These are phyloP conservation scores for Candida silvicultrix DNA, from an alignment of 805 yeast genomes.

Conservation along the genomic window DNA sequence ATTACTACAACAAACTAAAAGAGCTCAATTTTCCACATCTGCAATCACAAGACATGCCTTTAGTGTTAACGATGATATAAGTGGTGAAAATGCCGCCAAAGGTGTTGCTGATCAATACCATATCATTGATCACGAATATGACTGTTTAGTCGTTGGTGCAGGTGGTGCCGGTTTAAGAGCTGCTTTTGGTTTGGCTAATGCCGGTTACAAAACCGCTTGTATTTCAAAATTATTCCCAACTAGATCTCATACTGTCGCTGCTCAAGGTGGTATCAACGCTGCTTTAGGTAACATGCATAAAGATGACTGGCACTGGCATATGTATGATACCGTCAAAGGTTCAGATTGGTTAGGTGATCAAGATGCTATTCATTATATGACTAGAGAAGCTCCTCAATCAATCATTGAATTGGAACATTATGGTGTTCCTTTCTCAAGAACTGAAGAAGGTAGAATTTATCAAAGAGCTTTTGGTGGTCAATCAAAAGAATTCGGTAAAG, in stretches of 20 bases:
- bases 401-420: constrained; percentile 95
- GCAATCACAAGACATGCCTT: constrained; percentile 17
- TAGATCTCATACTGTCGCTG: constrained; percentile 98
- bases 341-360: constrained; percentile 99
- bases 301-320: constrained; percentile 99
- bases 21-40: constrained; percentile 18
- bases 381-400: constrained; percentile 94
- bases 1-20: constrained; percentile 6
- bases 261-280: constrained; percentile 99
- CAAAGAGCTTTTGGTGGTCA: constrained; percentile 99
- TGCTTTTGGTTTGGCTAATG: constrained; percentile 95
- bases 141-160: constrained; percentile 96
- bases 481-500: constrained; percentile 90
- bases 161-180: constrained; percentile 99
- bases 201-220: constrained; percentile 97
- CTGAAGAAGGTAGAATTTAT: constrained; percentile 92
- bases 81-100: constrained; percentile 46
- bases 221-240: constrained; percentile 95
- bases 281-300: constrained; percentile 98
- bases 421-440: constrained; percentile 98
- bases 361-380: constrained; percentile 98
- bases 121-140: constrained; percentile 95
- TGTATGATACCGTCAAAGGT: constrained; percentile 99
- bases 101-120: constrained; percentile 70
- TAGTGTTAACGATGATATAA: constrained; percentile 33